These are phyloP conservation scores for Bisporella sp. DNA, from an alignment of 2,329 filamentous ascomycete genomes.

Conservation along the genomic window DNA sequence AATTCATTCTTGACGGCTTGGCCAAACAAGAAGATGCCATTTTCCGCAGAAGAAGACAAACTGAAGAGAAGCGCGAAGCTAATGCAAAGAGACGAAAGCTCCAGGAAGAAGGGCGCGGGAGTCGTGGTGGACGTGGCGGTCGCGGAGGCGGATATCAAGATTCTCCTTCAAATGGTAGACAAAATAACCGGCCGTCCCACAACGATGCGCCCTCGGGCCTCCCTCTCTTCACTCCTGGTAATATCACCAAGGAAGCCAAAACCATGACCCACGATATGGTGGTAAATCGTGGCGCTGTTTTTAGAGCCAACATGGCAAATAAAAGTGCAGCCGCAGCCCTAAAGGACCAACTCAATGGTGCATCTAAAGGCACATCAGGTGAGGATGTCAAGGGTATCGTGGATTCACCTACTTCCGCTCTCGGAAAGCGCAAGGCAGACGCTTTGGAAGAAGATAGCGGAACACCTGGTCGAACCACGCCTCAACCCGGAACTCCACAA, in stretches of 20 bases:
- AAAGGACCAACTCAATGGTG: constrained; percentile 61
- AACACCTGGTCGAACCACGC: constrained; percentile 53
- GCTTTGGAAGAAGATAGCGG: constrained; percentile 53
- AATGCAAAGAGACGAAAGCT: constrained; percentile 72
- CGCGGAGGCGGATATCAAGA: constrained; percentile 21
- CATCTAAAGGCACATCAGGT: constrained; percentile 12
- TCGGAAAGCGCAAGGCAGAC: constrained; percentile 73
- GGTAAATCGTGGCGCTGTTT: constrained; percentile 61
- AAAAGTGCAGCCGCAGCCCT: constrained; percentile 89
- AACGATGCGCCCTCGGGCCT: constrained; percentile 35
- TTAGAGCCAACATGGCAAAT: constrained; percentile 74
- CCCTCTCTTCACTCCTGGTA: constrained; percentile 51
- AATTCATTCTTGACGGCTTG: constrained; percentile 80
- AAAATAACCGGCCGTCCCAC: constrained; percentile 12
- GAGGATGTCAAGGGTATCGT: constrained; percentile 4
- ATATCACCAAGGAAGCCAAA: constrained; percentile 47
- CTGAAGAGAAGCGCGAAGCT: constrained; percentile 76
- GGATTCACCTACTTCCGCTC: constrained; percentile 38
- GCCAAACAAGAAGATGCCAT: constrained; percentile 92
- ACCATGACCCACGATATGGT: constrained; percentile 82
- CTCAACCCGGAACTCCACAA: constrained; percentile 40
- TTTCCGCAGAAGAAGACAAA: constrained; percentile 80
- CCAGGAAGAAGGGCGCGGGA: constrained; percentile 45
- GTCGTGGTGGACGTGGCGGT: constrained; percentile 23
- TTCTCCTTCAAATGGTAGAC: constrained; percentile 21